A percentile compares a stretch with the other conserved stretches of the same genome.
These are phyloP conservation scores for Lactarius deliciosus DNA, from an alignment of 768 basidiomycete genomes.

Conservation along the genomic window DNA sequence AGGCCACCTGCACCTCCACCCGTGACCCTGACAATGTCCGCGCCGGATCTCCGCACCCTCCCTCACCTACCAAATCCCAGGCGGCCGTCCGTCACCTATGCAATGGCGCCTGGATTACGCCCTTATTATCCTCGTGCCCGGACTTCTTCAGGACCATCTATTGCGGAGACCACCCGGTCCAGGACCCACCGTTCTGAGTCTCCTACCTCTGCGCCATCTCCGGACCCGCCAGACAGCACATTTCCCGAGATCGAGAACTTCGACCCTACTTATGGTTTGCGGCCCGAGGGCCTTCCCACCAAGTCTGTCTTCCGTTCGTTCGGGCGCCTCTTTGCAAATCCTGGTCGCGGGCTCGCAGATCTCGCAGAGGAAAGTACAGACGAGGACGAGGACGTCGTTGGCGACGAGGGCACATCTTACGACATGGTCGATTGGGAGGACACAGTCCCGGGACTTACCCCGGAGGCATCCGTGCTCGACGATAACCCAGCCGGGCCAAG, in stretches of 20 bases:
- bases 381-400: conserved; percentile 42
- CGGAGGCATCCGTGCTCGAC: conserved; percentile 44
- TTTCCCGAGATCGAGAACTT: conserved; percentile 79
- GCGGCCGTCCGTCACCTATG: conserved; percentile 13
- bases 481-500: conserved; percentile 39
- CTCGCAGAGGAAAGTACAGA: conserved; percentile 65
- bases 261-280: conserved; percentile 94
- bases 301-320: conserved; percentile 83
- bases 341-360: conserved; percentile 69
- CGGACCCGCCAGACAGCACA: conserved; percentile 35
- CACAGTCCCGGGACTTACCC: conserved; percentile 46
- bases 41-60: conserved; percentile 17
- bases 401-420: conserved; percentile 48
- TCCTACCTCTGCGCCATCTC: conserved; percentile 35
- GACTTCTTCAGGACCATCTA: conserved; percentile 20
- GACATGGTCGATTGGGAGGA: conserved; percentile 75
- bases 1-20: conserved; percentile 39
- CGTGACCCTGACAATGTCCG: conserved; percentile 22
- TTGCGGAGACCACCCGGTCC: conserved; percentile 18
- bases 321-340: conserved; percentile 65
- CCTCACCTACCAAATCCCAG: conserved; percentile 1
- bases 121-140: conserved; percentile 19
- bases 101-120: conserved; percentile 16
- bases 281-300: conserved; percentile 85
- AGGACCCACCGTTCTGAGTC: conserved; percentile 29